These are phyloP conservation scores for Geotrichum histeridarum DNA, from an alignment of 1,139 yeast genomes.

Conservation along the genomic window DNA sequence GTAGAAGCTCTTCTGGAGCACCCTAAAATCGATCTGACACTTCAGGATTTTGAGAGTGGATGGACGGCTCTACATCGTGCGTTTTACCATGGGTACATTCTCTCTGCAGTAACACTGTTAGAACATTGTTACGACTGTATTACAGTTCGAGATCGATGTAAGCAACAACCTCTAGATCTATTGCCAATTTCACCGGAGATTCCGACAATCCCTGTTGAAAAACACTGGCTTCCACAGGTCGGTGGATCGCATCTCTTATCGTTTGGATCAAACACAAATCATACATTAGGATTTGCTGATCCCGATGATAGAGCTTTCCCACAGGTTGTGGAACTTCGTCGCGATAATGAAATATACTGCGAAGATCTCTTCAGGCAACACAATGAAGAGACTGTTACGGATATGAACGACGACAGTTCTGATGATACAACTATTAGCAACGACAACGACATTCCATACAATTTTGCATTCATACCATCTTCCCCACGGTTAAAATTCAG, in stretches of 20 bases:
- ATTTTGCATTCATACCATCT: not conserved
- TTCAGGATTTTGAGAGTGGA: constrained; percentile 68
- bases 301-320: constrained; percentile 50
- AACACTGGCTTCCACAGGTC: constrained; percentile 32
- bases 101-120: constrained; percentile 51
- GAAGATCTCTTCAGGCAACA: not conserved
- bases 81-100: constrained; percentile 53
- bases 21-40: constrained; percentile 43
- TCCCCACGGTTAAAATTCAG: constrained; percentile 26
- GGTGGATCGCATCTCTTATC: constrained; percentile 61
- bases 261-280: constrained; percentile 62
- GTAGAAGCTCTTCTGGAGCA: constrained; percentile 48
- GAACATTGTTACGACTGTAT: constrained; percentile 43
- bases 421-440: constrained; percentile 8
- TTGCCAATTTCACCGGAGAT: constrained; percentile 47
- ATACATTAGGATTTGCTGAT: constrained; percentile 66
- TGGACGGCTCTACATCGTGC: constrained; percentile 80
- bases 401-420: not conserved
- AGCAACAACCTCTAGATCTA: constrained; percentile 47
- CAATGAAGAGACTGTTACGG: not conserved
- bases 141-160: constrained; percentile 61
- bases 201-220: constrained; percentile 26
- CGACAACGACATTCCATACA: constrained; percentile 6
- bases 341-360: constrained; percentile 16
- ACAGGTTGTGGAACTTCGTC: constrained; percentile 32